Evolutionary conservation across 331 rosid genomes (phyloP).

Genomic region (Quercus tomentella): DNA sequence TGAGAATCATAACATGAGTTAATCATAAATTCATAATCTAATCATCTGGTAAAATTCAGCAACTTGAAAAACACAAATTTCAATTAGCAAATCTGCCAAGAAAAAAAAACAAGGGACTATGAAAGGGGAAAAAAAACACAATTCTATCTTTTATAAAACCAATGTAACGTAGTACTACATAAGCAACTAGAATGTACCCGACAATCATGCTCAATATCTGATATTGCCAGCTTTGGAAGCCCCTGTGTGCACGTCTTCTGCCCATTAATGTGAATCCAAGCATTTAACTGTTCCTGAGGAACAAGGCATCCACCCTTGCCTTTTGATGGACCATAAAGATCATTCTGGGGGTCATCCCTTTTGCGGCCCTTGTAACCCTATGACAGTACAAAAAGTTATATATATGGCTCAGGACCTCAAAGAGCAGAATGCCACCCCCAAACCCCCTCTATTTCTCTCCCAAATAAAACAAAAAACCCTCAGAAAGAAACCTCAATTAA

Average conservation of each 20-base stretch:
- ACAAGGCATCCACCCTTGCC: slow-evolving; percentile 48
- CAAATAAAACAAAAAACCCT: background rate
- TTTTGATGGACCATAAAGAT: slow-evolving; percentile 16
- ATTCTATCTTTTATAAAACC: background rate
- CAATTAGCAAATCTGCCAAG: background rate
- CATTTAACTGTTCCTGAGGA: slow-evolving; percentile 70
- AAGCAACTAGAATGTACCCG: slow-evolving; percentile 46
- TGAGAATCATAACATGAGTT: background rate
- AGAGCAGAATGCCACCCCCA: background rate
- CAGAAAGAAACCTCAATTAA: background rate
- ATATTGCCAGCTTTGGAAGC: slow-evolving; percentile 30
- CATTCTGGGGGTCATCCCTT: slow-evolving; percentile 46
- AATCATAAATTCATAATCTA: background rate
- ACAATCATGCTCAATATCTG: slow-evolving; percentile 47
- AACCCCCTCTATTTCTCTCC: background rate
- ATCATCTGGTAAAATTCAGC: background rate
- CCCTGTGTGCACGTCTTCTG: slow-evolving; percentile 42
- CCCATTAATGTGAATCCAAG: slow-evolving; percentile 65
- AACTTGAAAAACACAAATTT: background rate
- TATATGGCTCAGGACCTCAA: background rate
- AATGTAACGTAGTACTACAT: slow-evolving; percentile 2
- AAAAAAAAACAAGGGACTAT: background rate
- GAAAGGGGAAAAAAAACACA: background rate
- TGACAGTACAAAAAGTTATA: background rate
- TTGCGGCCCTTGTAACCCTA: slow-evolving; percentile 69